phyloP scores from a whole-genome alignment of 306 rosid species.

The Lathyrus aphaca region DNA sequence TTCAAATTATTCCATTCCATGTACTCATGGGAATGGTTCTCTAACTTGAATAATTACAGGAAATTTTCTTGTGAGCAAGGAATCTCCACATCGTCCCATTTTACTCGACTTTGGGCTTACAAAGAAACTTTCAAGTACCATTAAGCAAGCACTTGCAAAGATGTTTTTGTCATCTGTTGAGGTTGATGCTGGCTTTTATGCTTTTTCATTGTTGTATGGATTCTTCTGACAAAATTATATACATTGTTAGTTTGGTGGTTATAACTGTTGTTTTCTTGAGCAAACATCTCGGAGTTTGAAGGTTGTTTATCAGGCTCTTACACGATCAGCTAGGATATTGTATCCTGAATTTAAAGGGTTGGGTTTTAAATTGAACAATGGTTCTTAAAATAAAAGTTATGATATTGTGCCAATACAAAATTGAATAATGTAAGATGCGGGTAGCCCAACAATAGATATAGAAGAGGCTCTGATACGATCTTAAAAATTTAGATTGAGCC shows the following conservation, averaged over 20 bases:
- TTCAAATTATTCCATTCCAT: conserved; percentile 32
- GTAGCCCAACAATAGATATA: too few species aligned
- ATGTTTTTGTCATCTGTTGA: conserved; percentile 97
- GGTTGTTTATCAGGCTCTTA: conserved; percentile 23
- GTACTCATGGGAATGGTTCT: conserved; percentile 30
- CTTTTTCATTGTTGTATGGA: conserved; percentile 31
- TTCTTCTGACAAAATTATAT: conserved; percentile 6
- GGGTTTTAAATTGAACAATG: conserved; percentile 23
- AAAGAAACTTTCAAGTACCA: conserved; percentile 65
- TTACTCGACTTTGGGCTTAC: conserved; percentile 98
- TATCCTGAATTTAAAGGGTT: conserved; percentile 18
- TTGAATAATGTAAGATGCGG: background rate
- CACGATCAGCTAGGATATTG: conserved; percentile 2
- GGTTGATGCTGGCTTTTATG: conserved; percentile 58
- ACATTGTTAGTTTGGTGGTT: conserved; percentile 11
- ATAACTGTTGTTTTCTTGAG: conserved; percentile 15
- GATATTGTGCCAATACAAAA: background rate
- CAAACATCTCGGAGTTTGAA: conserved; percentile 19
- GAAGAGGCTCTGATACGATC: too few species aligned
- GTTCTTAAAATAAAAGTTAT: conserved; percentile 10
- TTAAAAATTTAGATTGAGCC: too few species aligned
- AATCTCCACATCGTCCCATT: conserved; percentile 85
- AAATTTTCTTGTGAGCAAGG: conserved; percentile 99
- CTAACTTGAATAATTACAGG: conserved; percentile 54
- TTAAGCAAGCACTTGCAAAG: conserved; percentile 93